Evolutionary conservation across 192 early-diverging fungal genomes (phyloP).

Genomic region (Umbelopsis ramanniana): DNA sequence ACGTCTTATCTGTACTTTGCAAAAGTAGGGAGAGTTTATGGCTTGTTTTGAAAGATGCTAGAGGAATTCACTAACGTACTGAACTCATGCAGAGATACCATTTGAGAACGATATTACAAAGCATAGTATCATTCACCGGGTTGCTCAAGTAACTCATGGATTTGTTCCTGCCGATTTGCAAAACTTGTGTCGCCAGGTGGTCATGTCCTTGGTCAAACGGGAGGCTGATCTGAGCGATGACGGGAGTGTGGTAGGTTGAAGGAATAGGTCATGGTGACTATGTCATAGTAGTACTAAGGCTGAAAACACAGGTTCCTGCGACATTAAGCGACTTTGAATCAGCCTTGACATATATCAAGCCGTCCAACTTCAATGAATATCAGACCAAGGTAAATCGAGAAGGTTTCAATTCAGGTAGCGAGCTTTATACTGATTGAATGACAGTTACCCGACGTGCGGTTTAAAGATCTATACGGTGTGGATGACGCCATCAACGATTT

Average conservation of each 20-base stretch:
- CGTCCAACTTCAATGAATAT: constrained; percentile 61
- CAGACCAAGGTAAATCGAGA: constrained; percentile 41
- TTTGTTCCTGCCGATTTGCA: constrained; percentile 83
- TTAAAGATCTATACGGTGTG: constrained; percentile 80
- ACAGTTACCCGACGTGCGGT: constrained; percentile 64
- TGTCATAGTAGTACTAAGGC: neutral
- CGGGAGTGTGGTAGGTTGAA: constrained; percentile 13
- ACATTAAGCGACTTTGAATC: constrained; percentile 44
- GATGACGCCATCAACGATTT: constrained; percentile 67
- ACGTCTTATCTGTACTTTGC: constrained; percentile 46
- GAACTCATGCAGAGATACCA: constrained; percentile 47
- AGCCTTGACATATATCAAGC: constrained; percentile 51
- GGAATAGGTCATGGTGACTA: neutral
- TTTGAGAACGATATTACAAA: constrained; percentile 36
- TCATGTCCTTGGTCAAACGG: constrained; percentile 51
- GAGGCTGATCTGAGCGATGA: constrained; percentile 30
- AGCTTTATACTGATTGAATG: neutral
- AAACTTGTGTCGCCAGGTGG: constrained; percentile 62
- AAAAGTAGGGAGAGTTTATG: constrained; percentile 36
- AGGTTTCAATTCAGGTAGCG: neutral
- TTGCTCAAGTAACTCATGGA: constrained; percentile 69
- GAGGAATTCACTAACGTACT: neutral
- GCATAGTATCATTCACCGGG: constrained; percentile 41
- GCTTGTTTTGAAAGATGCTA: neutral
- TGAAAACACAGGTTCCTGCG: neutral